These are phyloP conservation scores for Fagus crenata DNA, from an alignment of 306 rosid species.

Conservation along the genomic window DNA sequence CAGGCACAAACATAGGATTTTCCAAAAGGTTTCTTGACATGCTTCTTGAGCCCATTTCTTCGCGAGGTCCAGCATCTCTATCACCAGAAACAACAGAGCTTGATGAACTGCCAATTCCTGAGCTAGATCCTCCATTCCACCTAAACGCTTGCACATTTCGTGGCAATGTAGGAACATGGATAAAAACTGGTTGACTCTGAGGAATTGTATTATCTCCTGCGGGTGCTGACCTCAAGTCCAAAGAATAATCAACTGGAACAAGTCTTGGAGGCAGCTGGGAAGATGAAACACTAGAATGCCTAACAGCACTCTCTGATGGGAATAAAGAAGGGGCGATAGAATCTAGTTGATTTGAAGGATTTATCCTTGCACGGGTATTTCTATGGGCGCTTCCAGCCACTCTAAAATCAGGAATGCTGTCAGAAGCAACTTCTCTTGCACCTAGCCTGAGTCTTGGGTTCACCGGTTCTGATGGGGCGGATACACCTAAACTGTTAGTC, in stretches of 20 bases:
- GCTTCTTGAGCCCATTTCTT: conserved; percentile 58
- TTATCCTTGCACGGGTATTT: conserved; percentile 69
- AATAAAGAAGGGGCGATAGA: conserved; percentile 41
- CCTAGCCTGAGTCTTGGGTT: conserved; percentile 53
- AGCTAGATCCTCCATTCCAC: conserved; percentile 69
- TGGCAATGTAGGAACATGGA: conserved; percentile 59
- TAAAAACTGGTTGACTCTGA: conserved; percentile 57
- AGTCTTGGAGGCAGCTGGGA: conserved; percentile 50
- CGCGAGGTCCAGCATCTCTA: conserved; percentile 49
- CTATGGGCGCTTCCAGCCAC: conserved; percentile 54
- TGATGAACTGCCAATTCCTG: conserved; percentile 55
- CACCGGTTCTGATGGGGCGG: conserved; percentile 54
- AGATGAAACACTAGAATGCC: conserved; percentile 56
- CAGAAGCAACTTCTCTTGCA: conserved; percentile 51
- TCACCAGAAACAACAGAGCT: conserved; percentile 45
- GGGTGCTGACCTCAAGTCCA: conserved; percentile 59
- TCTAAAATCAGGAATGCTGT: conserved; percentile 47
- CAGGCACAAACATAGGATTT: conserved; percentile 64
- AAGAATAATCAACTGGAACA: conserved; percentile 52
- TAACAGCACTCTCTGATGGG: conserved; percentile 49
- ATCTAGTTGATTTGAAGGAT: conserved; percentile 61
- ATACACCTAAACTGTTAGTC: conserved; percentile 41
- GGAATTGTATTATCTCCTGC: conserved; percentile 52
- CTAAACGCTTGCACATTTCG: conserved; percentile 65
- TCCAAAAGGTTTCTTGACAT: conserved; percentile 61